Base-by-base conservation (phyloP, 495 filamentous ascomycete species). In the Lophiotrema nucula region DNA sequence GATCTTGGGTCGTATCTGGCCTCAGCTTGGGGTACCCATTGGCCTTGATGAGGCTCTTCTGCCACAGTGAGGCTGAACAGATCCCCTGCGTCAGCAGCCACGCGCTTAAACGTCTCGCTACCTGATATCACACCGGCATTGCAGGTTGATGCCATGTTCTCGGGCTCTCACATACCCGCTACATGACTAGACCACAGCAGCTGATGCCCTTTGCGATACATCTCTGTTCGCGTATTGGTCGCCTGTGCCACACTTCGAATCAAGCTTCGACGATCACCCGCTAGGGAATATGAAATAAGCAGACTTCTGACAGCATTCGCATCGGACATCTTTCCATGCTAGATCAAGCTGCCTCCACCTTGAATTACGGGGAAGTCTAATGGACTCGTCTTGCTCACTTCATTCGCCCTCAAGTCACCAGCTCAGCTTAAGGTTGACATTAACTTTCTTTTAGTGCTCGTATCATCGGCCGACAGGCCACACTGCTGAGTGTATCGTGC, bases 201-300 rank as follows among this genome's bases (percentile, higher is more conserved):
- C 37, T 39, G 19, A 23, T 45, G 4, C 11, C 26, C 18, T 19
- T 24, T 16, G 38, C 3, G 19, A 22, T 1, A 3, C 6, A n/a
- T 45, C 39, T 19, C 10, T 33, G 46, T 4, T n/a, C 31, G 11
- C 23, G 26, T 37, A 54, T 54, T 54, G 51, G 51, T 16, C 35
- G 35, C 21, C 15, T 38, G 16, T 5, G 25, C 31, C 18, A 28
- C 47, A 31, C 21, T 22, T 16, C 18, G 16, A 54, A 16, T 54
- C 39, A 54, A 54, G 51, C 51, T 54, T 45, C 18, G 13, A n/a
- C 4, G 51, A 54, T 54, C 51, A 39, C n/a, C 51, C 51, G 24
- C 51, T 54, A 54, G 11, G 43, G 43, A 25, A 47, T 15, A 47
- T 47, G 43, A 25, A 45, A 26, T 45, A 53, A 54, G 51, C 51